These are phyloP conservation scores for Phylloporus rhodoxanthus DNA, from an alignment of 768 basidiomycete species.

Conservation along the genomic window DNA sequence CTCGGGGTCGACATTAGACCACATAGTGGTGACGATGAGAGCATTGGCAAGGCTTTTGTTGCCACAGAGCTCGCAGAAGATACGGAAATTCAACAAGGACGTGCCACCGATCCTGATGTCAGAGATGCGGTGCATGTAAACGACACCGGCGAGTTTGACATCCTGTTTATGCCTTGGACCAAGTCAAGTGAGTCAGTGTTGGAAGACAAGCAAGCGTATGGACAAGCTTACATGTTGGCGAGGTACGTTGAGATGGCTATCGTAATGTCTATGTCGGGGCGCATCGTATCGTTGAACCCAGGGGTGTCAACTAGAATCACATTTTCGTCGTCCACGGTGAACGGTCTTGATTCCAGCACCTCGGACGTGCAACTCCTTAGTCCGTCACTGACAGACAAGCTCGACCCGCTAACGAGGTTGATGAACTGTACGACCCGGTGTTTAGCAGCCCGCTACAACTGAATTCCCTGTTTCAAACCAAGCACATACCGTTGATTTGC, in stretches of 20 bases:
- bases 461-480: background rate
- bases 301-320: slow-evolving; percentile 55
- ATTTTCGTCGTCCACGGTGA: slow-evolving; percentile 37
- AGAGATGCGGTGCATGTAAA: slow-evolving; percentile 50
- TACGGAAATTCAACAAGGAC: slow-evolving; percentile 42
- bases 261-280: slow-evolving; percentile 45
- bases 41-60: slow-evolving; percentile 42
- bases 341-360: slow-evolving; percentile 38
- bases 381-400: slow-evolving; percentile 38
- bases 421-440: slow-evolving; percentile 35
- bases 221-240: slow-evolving; percentile 23
- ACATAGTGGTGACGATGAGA: slow-evolving; percentile 49
- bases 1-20: slow-evolving; percentile 37
- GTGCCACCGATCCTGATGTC: slow-evolving; percentile 46
- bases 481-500: slow-evolving; percentile 30
- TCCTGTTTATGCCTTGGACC: slow-evolving; percentile 29
- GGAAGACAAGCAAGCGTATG: background rate
- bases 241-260: slow-evolving; percentile 41
- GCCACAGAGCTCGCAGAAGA: slow-evolving; percentile 50
- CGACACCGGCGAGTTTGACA: slow-evolving; percentile 40
- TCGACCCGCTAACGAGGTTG: slow-evolving; percentile 45
- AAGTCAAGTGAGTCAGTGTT: background rate
- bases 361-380: slow-evolving; percentile 46
- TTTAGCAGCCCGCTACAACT: background rate
- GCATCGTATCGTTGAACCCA: slow-evolving; percentile 51